Percentiles rank a stretch among this genome's conserved stretches.
Evolutionary conservation across 2,329 filamentous ascomycete species (phyloP).

Genomic region (Ophiocordyceps sinensis): DNA sequence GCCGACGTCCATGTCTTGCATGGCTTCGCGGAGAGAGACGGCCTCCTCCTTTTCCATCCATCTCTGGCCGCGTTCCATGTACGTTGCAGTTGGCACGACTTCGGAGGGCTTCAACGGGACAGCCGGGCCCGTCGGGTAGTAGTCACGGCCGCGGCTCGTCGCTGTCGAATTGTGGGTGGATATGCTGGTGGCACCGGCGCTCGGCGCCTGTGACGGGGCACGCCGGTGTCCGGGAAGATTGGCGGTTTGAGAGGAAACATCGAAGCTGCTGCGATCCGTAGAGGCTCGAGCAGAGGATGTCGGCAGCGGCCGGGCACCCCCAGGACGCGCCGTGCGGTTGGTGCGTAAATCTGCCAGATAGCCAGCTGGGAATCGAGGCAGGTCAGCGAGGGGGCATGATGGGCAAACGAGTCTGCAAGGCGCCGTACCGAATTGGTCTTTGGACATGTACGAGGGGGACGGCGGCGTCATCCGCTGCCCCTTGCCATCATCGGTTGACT

Average conservation of each 20-base stretch:
- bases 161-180: conserved; percentile 35
- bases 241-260: conserved; percentile 13
- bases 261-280: conserved; percentile 17
- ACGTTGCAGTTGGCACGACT: conserved; percentile 50
- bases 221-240: conserved; percentile 11
- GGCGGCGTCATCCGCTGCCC: conserved; percentile 44
- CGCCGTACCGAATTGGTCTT: conserved; percentile 48
- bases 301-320: conserved; percentile 53
- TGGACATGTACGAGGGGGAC: conserved; percentile 49
- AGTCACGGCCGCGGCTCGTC: conserved; percentile 32
- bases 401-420: background rate
- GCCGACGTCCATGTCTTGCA: conserved; percentile 56
- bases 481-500: conserved; percentile 17
- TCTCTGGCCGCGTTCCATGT: conserved; percentile 58
- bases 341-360: conserved; percentile 60
- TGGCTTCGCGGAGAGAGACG: conserved; percentile 51
- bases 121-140: conserved; percentile 29
- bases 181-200: conserved; percentile 28
- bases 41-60: conserved; percentile 76
- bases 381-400: conserved; percentile 1
- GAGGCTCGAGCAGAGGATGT: conserved; percentile 17
- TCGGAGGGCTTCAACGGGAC: conserved; percentile 40
- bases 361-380: conserved; percentile 31
- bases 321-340: conserved; percentile 52
- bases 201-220: conserved; percentile 19